Conservation (phyloP, 306 rosid genomes). For the Castanospermum australe region DNA sequence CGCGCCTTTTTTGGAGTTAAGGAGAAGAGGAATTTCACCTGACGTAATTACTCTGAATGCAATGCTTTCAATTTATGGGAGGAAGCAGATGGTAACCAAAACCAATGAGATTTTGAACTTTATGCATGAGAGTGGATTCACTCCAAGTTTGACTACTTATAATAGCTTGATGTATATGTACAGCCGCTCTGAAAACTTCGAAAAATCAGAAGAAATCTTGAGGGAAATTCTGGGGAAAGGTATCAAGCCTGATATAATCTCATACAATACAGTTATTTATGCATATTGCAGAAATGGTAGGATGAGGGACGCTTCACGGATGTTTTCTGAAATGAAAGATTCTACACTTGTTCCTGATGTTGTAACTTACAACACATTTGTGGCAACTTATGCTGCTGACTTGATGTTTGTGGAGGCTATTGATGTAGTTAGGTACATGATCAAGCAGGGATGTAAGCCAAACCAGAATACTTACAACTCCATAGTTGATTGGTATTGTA, state of each 20-base stretch:
- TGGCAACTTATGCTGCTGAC: constrained; percentile 66
- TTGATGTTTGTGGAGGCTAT: constrained; percentile 65
- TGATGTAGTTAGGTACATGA: constrained; percentile 80
- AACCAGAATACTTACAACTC: constrained; percentile 81
- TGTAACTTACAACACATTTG: constrained; percentile 77
- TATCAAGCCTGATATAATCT: constrained; percentile 60
- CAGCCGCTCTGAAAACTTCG: constrained; percentile 72
- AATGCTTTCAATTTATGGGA: constrained; percentile 88
- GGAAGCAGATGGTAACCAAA: constrained; percentile 76
- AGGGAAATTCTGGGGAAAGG: constrained; percentile 65
- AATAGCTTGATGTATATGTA: constrained; percentile 89
- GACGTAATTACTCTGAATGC: constrained; percentile 80
- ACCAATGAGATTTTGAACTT: constrained; percentile 71
- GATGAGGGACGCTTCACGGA: constrained; percentile 72
- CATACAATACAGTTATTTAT: constrained; percentile 70
- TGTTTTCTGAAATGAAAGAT: constrained; percentile 66
- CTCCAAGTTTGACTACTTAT: constrained; percentile 89
- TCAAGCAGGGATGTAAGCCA: constrained; percentile 82
- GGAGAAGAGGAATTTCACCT: constrained; percentile 61
- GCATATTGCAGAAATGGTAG: constrained; percentile 76
- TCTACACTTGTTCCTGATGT: constrained; percentile 67
- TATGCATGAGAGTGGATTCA: constrained; percentile 70
- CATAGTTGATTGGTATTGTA: constrained; percentile 78
- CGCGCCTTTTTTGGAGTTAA: constrained; percentile 69
- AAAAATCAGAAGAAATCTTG: constrained; percentile 56